phyloP scores from a whole-genome alignment of 2,329 filamentous ascomycete genomes.

The Phialemonium atrogriseum region DNA sequence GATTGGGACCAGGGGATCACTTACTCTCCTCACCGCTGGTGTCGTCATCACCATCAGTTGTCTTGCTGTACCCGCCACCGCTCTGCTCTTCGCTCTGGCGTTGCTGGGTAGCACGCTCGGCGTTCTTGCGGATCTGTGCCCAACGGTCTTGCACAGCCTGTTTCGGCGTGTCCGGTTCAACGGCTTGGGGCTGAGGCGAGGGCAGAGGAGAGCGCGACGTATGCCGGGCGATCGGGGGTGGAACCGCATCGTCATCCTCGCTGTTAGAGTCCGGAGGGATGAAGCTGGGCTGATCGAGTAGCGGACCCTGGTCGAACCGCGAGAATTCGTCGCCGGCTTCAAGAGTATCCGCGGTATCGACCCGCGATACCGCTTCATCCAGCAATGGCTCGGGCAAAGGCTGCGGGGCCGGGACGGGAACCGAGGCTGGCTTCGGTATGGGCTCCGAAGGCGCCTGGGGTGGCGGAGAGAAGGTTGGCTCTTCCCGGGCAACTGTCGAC shows the following conservation, averaged over 20 bases:
- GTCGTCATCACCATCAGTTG: slow-evolving; percentile 65
- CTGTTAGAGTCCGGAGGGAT: slow-evolving; percentile 46
- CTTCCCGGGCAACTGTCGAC: slow-evolving; percentile 9
- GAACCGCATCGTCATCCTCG: slow-evolving; percentile 38
- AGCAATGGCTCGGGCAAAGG: slow-evolving; percentile 35
- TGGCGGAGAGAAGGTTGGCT: slow-evolving; percentile 11
- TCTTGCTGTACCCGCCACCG: slow-evolving; percentile 47
- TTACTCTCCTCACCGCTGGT: slow-evolving; percentile 93
- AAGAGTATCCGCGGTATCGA: slow-evolving; percentile 49
- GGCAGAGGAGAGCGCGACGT: slow-evolving; percentile 16
- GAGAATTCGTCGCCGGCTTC: slow-evolving; percentile 54
- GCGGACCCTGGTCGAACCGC: slow-evolving; percentile 80
- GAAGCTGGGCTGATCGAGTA: slow-evolving; percentile 80
- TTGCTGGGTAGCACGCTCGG: slow-evolving; percentile 64
- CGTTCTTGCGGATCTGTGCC: slow-evolving; percentile 94
- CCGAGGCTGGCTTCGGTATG: slow-evolving; percentile 8
- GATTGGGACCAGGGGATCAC: too few relatives aligned
- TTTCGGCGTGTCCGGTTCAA: slow-evolving; percentile 22
- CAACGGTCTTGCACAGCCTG: slow-evolving; percentile 61
- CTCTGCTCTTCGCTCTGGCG: slow-evolving; percentile 58
- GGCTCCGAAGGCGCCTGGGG: slow-evolving; percentile 11
- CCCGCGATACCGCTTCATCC: slow-evolving; percentile 45
- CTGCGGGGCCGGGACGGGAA: slow-evolving; percentile 16
- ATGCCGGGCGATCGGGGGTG: slow-evolving; percentile 43
- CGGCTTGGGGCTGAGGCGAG: slow-evolving; percentile 19